phyloP scores from a whole-genome alignment of 1,139 yeast genomes.

The Eremothecium cymbalariae region DNA sequence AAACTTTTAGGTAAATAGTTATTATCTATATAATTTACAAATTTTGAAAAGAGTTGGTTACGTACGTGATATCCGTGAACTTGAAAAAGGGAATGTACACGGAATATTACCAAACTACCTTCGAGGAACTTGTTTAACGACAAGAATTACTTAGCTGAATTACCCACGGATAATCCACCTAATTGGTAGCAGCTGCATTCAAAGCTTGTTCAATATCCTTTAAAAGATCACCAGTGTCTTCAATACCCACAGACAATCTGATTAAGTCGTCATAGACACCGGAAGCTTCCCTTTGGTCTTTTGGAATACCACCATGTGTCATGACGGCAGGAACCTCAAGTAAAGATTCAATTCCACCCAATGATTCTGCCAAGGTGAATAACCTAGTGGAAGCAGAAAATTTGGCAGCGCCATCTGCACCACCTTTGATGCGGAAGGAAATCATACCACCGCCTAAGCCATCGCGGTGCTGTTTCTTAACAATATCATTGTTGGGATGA shows the following conservation, averaged over 20 bases:
- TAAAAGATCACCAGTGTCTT: constrained; percentile 70
- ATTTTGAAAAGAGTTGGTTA: no score
- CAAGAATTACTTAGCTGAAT: no score
- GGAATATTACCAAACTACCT: no score
- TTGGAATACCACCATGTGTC: constrained; percentile 91
- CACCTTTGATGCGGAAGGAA: constrained; percentile 79
- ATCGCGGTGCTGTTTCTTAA: constrained; percentile 69
- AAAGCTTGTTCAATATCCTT: constrained; percentile 70
- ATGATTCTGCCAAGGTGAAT: constrained; percentile 81
- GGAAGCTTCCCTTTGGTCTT: constrained; percentile 66
- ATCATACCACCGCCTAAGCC: constrained; percentile 90
- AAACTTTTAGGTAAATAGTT: no score
- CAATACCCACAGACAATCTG: constrained; percentile 82
- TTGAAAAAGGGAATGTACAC: no score
- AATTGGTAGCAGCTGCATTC: constrained; percentile 30
- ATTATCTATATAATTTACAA: no score
- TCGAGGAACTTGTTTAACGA: no score
- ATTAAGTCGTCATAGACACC: constrained; percentile 80
- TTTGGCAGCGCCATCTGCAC: constrained; percentile 64
- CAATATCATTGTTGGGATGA: constrained; percentile 57
- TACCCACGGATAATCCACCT: no score
- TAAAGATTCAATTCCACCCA: constrained; percentile 84
- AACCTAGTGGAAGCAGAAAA: constrained; percentile 69
- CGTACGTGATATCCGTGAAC: no score
- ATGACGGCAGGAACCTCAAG: constrained; percentile 85